Conservation (phyloP, 164 flowering plant genomes). For the Macadamia integrifolia region DNA sequence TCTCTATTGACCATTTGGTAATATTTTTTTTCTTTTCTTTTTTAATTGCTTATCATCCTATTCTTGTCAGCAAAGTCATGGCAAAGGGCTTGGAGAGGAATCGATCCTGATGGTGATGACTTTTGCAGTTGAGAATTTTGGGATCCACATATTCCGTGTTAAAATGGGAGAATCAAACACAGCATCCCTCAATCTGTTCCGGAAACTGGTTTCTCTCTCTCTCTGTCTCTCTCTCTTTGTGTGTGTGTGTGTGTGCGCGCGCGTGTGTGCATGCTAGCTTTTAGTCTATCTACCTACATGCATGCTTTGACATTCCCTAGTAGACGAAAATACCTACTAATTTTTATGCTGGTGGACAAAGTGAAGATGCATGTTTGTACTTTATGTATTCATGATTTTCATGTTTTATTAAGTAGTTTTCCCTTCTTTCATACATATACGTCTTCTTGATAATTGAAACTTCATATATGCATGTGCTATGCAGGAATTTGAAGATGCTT, state of each 20-base stretch:
- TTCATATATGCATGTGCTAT: conserved; percentile 9
- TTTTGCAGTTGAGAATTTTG: conserved; percentile 58
- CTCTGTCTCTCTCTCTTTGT: not conserved
- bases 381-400: not conserved
- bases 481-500: conserved; percentile 71
- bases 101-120: conserved; percentile 86
- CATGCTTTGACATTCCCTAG: not conserved
- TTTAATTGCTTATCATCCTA: conserved; percentile 6
- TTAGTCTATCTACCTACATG: too few species aligned
- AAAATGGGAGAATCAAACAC: conserved; percentile 83
- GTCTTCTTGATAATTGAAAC: too few species aligned
- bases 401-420: not conserved
- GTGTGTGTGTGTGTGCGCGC: too few species aligned
- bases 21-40: too few species aligned
- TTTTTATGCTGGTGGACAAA: not conserved
- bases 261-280: too few species aligned
- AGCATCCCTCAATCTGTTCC: conserved; percentile 64
- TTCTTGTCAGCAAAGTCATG: conserved; percentile 59
- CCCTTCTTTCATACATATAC: not conserved
- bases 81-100: conserved; percentile 94
- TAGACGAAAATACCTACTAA: not conserved
- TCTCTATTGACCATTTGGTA: too few species aligned
- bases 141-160: conserved; percentile 55
- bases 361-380: not conserved
- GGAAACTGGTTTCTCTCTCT: conserved; percentile 60